These are phyloP conservation scores for Phytophthora boehmeriae DNA, from an alignment of 352 stramenopile species.

Conservation along the genomic window DNA sequence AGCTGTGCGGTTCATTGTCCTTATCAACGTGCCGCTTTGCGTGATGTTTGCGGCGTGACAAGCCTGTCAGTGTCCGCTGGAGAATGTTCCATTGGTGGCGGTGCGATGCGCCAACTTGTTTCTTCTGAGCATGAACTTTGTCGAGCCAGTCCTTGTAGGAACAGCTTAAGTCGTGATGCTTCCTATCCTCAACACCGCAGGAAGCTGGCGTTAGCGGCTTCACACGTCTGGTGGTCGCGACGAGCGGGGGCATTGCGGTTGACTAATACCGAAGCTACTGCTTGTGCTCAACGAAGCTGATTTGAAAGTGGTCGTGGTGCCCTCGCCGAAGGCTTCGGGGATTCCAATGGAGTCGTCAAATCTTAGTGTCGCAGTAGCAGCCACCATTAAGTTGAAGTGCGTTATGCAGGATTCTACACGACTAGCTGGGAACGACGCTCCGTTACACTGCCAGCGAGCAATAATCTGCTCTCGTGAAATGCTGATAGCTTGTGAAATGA, in stretches of 20 bases:
- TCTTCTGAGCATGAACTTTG: conserved; percentile 16
- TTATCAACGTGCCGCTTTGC: not conserved
- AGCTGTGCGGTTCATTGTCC: conserved; percentile 3
- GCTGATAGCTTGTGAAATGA: conserved; percentile 34
- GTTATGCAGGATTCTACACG: too few relatives aligned
- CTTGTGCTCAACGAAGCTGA: conserved; percentile 8
- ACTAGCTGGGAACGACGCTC: too few relatives aligned
- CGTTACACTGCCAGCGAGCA: too few relatives aligned
- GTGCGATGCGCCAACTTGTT: not conserved
- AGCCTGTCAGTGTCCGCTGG: conserved; percentile 1
- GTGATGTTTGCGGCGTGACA: conserved; percentile 3
- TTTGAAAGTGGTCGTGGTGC: conserved; percentile 23
- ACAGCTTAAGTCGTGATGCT: not conserved
- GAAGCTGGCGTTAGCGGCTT: conserved; percentile 11
- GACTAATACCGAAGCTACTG: not conserved
- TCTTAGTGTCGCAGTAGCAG: too few relatives aligned
- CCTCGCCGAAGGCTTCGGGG: too few relatives aligned
- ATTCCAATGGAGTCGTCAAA: too few relatives aligned
- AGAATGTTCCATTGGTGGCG: conserved; percentile 2
- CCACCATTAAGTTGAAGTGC: too few relatives aligned
- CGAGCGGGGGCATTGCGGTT: conserved; percentile 21
- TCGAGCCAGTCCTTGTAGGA: conserved; percentile 24
- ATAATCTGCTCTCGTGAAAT: too few relatives aligned
- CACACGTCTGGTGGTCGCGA: conserved; percentile 16
- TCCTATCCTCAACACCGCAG: not conserved